Evolutionary conservation across 192 early-diverging fungal species (phyloP).

Genomic region (Spinellus fusiger): DNA sequence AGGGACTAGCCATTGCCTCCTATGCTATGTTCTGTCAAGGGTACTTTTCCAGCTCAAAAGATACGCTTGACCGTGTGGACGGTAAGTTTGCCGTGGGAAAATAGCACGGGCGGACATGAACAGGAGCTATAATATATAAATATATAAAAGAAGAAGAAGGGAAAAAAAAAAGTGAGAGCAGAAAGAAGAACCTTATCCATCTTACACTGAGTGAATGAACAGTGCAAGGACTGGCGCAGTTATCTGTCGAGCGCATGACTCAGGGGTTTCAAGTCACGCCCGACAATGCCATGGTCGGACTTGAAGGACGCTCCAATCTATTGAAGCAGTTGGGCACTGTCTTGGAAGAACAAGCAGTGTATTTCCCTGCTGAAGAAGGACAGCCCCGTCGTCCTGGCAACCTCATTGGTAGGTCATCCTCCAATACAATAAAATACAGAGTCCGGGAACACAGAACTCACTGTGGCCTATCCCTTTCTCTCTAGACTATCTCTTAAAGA

Average conservation of each 20-base stretch:
- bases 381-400: slow-evolving; percentile 71
- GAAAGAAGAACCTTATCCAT: neutral
- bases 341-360: slow-evolving; percentile 42
- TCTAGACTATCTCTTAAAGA: slow-evolving; percentile 16
- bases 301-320: slow-evolving; percentile 67
- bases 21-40: slow-evolving; percentile 80
- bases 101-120: too few species aligned
- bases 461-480: neutral
- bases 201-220: neutral
- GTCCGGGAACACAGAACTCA: too few species aligned
- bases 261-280: slow-evolving; percentile 75
- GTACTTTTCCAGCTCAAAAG: slow-evolving; percentile 56
- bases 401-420: slow-evolving; percentile 55
- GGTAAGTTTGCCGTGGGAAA: slow-evolving; percentile 35
- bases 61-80: slow-evolving; percentile 64
- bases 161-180: neutral
- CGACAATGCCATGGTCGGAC: slow-evolving; percentile 75
- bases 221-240: slow-evolving; percentile 41
- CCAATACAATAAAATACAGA: neutral
- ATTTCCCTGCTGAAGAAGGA: slow-evolving; percentile 45
- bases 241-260: slow-evolving; percentile 47
- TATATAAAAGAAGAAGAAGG: neutral
- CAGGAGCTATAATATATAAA: neutral
- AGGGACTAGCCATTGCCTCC: slow-evolving; percentile 83
- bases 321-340: slow-evolving; percentile 60